Percentiles rank a stretch among this genome's conserved stretches.
phyloP scores from a whole-genome alignment of 2,329 filamentous ascomycete species.

The Lachnellula occidentalis region DNA sequence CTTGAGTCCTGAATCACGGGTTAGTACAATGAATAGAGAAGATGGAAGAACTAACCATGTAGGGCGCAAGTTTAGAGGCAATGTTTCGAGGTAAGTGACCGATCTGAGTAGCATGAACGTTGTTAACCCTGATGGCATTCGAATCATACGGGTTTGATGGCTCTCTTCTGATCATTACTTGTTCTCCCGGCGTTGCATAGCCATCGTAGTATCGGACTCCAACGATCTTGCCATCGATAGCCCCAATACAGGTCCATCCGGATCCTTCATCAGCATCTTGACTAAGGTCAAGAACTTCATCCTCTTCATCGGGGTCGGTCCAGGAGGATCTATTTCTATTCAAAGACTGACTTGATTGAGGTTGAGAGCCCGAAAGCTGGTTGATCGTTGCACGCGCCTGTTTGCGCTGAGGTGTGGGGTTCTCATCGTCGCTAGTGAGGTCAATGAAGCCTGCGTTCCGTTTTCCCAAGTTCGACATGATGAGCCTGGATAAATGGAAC shows the following conservation, averaged over 20 bases:
- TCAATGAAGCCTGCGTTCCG: constrained; percentile 37
- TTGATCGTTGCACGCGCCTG: constrained; percentile 18
- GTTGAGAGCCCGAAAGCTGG: constrained; percentile 15
- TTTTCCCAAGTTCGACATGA: constrained; percentile 28
- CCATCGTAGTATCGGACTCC: constrained; percentile 56
- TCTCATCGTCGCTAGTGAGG: constrained; percentile 36
- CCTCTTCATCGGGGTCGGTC: constrained; percentile 18
- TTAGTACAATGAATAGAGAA: background rate
- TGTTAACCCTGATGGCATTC: constrained; percentile 75
- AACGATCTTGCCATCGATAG: constrained; percentile 42
- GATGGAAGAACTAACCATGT: constrained; percentile 49
- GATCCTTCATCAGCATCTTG: constrained; percentile 28
- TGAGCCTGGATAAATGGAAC: background rate
- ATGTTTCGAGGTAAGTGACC: constrained; percentile 68
- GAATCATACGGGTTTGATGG: constrained; percentile 63
- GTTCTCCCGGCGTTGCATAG: constrained; percentile 55
- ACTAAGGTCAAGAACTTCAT: constrained; percentile 27
- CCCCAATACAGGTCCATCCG: constrained; percentile 26
- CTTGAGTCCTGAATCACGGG: constrained; percentile 42
- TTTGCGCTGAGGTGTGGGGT: constrained; percentile 19
- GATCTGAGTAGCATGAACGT: constrained; percentile 69
- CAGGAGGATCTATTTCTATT: constrained; percentile 18
- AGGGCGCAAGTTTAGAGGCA: constrained; percentile 66
- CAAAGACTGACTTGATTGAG: constrained; percentile 20
- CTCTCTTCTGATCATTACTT: constrained; percentile 59